phyloP scores from a whole-genome alignment of 225 moss, liverwort and hornwort genomes.

The Asterella californica region DNA sequence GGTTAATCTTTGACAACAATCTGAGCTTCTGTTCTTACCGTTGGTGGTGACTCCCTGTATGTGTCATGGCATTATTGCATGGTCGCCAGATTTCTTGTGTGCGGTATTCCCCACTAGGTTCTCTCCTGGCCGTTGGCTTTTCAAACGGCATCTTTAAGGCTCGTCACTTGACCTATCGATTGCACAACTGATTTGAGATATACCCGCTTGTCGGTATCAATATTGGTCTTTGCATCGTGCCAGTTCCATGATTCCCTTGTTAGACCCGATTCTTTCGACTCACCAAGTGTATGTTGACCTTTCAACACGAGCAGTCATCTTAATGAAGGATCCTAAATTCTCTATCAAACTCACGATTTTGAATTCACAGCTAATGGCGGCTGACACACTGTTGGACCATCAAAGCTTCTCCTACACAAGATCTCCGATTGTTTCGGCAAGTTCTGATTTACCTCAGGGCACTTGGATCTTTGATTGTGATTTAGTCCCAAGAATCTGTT shows the following conservation, averaged over 20 bases:
- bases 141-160: constrained; percentile 61
- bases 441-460: not conserved
- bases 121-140: constrained; percentile 44
- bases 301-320: no score
- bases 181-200: no score
- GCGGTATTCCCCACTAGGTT: constrained; percentile 47
- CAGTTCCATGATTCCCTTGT: not conserved
- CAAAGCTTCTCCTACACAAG: constrained; percentile 65
- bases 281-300: not conserved
- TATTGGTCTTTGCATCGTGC: not conserved
- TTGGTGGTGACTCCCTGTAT: not conserved
- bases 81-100: constrained; percentile 42
- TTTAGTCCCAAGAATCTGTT: no score
- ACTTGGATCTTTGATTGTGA: not conserved
- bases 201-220: no score
- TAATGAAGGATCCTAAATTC: not conserved
- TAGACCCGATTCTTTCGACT: not conserved
- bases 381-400: constrained; percentile 40
- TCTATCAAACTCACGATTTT: not conserved
- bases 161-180: constrained; percentile 6
- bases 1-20: not conserved
- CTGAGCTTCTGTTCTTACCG: not conserved
- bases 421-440: constrained; percentile 50
- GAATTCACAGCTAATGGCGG: constrained; percentile 34
- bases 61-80: not conserved